Evolutionary conservation across 495 filamentous ascomycete species (phyloP).

Genomic region (Talaromyces liani): DNA sequence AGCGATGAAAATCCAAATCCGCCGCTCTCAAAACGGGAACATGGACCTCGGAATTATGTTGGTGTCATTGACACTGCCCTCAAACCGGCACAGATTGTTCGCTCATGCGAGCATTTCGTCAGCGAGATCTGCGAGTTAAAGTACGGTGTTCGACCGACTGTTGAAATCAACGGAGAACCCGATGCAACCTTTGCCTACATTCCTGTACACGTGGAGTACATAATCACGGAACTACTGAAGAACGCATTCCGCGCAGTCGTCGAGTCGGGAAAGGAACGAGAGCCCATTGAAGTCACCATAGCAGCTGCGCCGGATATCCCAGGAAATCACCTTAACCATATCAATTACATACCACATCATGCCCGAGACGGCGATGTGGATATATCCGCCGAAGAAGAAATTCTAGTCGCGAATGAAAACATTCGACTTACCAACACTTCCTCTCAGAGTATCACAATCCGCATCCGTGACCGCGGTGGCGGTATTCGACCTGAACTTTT

Average conservation of each 20-base stretch:
- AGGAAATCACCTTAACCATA: slow-evolving; percentile 11
- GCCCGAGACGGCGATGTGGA: slow-evolving; percentile 23
- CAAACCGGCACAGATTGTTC: slow-evolving; percentile 70
- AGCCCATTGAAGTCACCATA: slow-evolving; percentile 86
- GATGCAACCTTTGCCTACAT: slow-evolving; percentile 82
- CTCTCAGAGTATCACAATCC: slow-evolving; percentile 84
- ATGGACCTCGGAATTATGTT: slow-evolving; percentile 64
- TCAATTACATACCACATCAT: slow-evolving; percentile 8
- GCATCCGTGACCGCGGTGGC: slow-evolving; percentile 90
- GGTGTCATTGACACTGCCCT: slow-evolving; percentile 95
- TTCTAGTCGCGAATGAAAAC: slow-evolving; percentile 25
- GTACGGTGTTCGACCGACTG: slow-evolving; percentile 79
- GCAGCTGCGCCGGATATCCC: slow-evolving; percentile 68
- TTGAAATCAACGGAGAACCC: slow-evolving; percentile 75
- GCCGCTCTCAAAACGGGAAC: slow-evolving; percentile 24
- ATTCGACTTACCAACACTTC: slow-evolving; percentile 39
- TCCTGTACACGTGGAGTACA: slow-evolving; percentile 94
- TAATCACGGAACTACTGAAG: slow-evolving; percentile 91
- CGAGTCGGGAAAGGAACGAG: slow-evolving; percentile 67
- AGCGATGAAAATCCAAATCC: slow-evolving; percentile 29
- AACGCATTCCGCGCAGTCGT: slow-evolving; percentile 93
- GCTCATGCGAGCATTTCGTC: slow-evolving; percentile 79
- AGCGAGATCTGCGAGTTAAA: slow-evolving; percentile 94
- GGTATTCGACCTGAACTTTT: slow-evolving; percentile 79
- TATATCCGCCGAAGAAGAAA: slow-evolving; percentile 24